Conservation (phyloP, 2,329 filamentous ascomycete genomes). For the Didymella exigua region DNA sequence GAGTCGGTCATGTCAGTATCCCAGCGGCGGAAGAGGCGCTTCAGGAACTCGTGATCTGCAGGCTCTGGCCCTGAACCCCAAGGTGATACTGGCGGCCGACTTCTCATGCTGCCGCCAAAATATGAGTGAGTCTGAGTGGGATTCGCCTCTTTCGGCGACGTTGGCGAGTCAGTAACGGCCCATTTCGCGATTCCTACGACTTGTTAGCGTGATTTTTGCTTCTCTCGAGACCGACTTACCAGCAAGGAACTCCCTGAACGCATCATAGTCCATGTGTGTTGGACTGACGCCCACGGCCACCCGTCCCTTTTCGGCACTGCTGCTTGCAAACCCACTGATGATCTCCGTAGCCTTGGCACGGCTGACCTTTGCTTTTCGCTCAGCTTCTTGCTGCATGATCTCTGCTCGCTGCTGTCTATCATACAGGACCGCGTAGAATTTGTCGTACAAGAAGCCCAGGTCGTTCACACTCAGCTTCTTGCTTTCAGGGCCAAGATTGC, state of each 20-base stretch:
- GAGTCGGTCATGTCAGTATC: slow-evolving; percentile 77
- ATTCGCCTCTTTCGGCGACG: slow-evolving; percentile 60
- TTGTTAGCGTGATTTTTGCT: background rate
- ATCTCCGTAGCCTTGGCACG: slow-evolving; percentile 59
- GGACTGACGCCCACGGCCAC: slow-evolving; percentile 89
- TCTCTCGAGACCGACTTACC: slow-evolving; percentile 34
- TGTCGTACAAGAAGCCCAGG: slow-evolving; percentile 87
- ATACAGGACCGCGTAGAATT: slow-evolving; percentile 90
- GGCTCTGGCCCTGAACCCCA: slow-evolving; percentile 71
- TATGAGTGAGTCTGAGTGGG: slow-evolving; percentile 61
- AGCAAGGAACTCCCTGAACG: slow-evolving; percentile 91
- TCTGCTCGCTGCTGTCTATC: slow-evolving; percentile 84
- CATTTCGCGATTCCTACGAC: slow-evolving; percentile 77
- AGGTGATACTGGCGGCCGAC: slow-evolving; percentile 54
- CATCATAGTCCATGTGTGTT: slow-evolving; percentile 95
- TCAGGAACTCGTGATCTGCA: slow-evolving; percentile 93
- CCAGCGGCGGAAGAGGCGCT: slow-evolving; percentile 85
- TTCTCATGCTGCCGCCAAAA: slow-evolving; percentile 56
- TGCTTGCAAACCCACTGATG: slow-evolving; percentile 54
- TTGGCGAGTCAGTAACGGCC: slow-evolving; percentile 87
- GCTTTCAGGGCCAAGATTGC: slow-evolving; percentile 94
- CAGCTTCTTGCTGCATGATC: slow-evolving; percentile 67
- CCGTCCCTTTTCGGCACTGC: slow-evolving; percentile 76
- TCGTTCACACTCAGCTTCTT: slow-evolving; percentile 87
- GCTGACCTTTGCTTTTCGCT: slow-evolving; percentile 72